These are phyloP conservation scores for Tetrapisispora arboricola DNA, from an alignment of 805 yeast genomes.

Conservation along the genomic window DNA sequence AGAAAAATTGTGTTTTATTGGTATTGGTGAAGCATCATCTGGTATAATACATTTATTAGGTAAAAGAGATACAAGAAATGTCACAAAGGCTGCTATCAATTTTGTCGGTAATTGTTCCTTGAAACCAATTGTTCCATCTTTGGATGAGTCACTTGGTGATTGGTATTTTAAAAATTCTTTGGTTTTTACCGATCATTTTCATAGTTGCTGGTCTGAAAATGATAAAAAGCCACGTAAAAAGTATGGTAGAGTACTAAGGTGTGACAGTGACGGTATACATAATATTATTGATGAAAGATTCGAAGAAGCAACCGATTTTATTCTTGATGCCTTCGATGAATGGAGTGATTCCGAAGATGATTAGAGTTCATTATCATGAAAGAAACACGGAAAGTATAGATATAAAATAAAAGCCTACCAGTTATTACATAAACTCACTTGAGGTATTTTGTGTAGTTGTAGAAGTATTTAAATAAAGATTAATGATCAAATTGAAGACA, in stretches of 20 bases:
- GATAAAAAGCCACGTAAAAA: slow-evolving; percentile 78
- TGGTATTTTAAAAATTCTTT: slow-evolving; percentile 87
- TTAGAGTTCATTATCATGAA: too few species aligned
- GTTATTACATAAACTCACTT: not conserved
- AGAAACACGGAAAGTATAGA: too few species aligned
- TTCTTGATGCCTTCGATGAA: slow-evolving; percentile 69
- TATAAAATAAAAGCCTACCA: too few species aligned
- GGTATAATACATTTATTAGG: slow-evolving; percentile 83
- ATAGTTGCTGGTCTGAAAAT: slow-evolving; percentile 68
- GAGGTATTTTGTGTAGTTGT: not conserved
- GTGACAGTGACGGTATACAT: slow-evolving; percentile 62
- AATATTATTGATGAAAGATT: slow-evolving; percentile 72
- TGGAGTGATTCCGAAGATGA: slow-evolving; percentile 35
- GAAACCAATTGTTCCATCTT: slow-evolving; percentile 70
- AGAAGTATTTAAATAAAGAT: not conserved
- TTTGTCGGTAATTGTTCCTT: slow-evolving; percentile 61
- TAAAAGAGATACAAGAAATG: slow-evolving; percentile 57
- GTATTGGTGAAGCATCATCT: slow-evolving; percentile 82
- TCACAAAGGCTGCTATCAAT: slow-evolving; percentile 60
- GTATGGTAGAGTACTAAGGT: slow-evolving; percentile 77
- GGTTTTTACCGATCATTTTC: slow-evolving; percentile 63
- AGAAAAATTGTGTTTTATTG: slow-evolving; percentile 65
- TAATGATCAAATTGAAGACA: not conserved
- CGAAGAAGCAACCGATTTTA: slow-evolving; percentile 77
- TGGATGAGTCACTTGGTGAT: slow-evolving; percentile 82